phyloP scores from a whole-genome alignment of 1,284 basidiomycete species.

The Mrakiaceae sp. region DNA sequence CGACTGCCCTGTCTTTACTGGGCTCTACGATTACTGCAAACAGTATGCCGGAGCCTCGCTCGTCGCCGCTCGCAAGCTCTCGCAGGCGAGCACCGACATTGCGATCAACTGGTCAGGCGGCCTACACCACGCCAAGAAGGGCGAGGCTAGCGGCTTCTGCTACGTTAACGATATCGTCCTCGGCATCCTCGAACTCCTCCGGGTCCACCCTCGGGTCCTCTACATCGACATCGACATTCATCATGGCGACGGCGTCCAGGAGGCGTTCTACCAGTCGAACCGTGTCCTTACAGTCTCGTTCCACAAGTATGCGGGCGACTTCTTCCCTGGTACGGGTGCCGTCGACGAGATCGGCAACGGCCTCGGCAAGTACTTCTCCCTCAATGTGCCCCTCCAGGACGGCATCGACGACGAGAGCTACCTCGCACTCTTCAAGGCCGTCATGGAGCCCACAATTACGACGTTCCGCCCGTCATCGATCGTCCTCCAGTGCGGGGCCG shows the following conservation, averaged over 20 bases:
- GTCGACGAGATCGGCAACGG: slow-evolving; percentile 76
- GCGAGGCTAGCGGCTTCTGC: slow-evolving; percentile 92
- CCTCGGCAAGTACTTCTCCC: slow-evolving; percentile 84
- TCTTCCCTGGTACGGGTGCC: slow-evolving; percentile 93
- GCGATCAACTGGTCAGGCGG: slow-evolving; percentile 97
- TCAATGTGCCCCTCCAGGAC: slow-evolving; percentile 92
- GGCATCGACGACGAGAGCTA: slow-evolving; percentile 98
- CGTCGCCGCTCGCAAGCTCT: slow-evolving; percentile 76
- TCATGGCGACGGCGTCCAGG: slow-evolving; percentile 92
- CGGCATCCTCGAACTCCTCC: slow-evolving; percentile 68
- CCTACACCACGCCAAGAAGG: slow-evolving; percentile 88
- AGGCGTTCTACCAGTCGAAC: slow-evolving; percentile 95
- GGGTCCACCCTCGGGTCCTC: slow-evolving; percentile 65
- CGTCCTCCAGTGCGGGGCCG: slow-evolving; percentile 94
- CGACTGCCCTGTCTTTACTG: slow-evolving; percentile 86
- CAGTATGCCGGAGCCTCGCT: slow-evolving; percentile 87
- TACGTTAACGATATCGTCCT: slow-evolving; percentile 94
- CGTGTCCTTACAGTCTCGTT: slow-evolving; percentile 98
- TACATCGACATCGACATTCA: slow-evolving; percentile 98
- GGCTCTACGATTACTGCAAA: slow-evolving; percentile 82
- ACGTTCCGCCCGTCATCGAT: slow-evolving; percentile 84
- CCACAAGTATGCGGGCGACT: slow-evolving; percentile 97
- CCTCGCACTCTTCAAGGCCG: slow-evolving; percentile 84
- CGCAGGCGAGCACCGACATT: slow-evolving; percentile 80
- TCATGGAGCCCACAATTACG: slow-evolving; percentile 86